Conservation (phyloP, 371 early-diverging fungal species). For the Mortierella polycephala region DNA sequence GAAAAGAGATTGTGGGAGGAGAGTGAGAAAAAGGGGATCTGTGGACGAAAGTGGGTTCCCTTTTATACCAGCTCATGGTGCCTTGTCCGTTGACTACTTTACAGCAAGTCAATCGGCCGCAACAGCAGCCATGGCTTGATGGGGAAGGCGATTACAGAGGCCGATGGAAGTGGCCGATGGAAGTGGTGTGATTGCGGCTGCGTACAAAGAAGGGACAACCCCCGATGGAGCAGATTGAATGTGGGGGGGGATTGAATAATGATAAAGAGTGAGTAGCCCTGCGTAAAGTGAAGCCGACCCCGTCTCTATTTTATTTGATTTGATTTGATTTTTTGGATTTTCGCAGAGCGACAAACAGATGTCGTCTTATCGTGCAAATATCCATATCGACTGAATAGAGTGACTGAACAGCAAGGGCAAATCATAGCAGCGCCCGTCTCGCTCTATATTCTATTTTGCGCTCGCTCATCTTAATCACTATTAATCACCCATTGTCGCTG, state of each 20-base stretch:
- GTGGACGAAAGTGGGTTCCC: slow-evolving; percentile 28
- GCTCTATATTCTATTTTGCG: background rate
- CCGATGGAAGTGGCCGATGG: background rate
- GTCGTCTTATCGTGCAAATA: slow-evolving; percentile 23
- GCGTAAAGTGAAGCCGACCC: slow-evolving; percentile 4
- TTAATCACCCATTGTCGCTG: background rate
- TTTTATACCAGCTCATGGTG: slow-evolving; percentile 23
- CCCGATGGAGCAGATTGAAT: background rate
- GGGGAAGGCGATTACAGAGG: background rate
- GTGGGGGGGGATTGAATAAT: slow-evolving; percentile 9
- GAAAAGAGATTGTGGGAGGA: background rate
- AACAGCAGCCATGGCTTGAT: background rate
- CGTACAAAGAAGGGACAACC: slow-evolving; percentile 1
- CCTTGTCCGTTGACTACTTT: no score
- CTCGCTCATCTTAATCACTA: background rate
- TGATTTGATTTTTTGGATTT: no score
- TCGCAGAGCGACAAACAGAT: slow-evolving; percentile 23
- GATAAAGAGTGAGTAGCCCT: slow-evolving; percentile 14
- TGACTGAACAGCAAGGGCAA: slow-evolving; percentile 3
- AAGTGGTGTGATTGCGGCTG: slow-evolving; percentile 24
- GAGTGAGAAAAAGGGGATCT: slow-evolving; percentile 7
- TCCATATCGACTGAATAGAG: background rate
- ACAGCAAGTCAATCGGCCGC: background rate
- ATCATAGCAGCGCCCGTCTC: slow-evolving; percentile 38
- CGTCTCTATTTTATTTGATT: background rate